Conservation (phyloP, 2,329 filamentous ascomycete genomes). For the Penicillium sp. region DNA sequence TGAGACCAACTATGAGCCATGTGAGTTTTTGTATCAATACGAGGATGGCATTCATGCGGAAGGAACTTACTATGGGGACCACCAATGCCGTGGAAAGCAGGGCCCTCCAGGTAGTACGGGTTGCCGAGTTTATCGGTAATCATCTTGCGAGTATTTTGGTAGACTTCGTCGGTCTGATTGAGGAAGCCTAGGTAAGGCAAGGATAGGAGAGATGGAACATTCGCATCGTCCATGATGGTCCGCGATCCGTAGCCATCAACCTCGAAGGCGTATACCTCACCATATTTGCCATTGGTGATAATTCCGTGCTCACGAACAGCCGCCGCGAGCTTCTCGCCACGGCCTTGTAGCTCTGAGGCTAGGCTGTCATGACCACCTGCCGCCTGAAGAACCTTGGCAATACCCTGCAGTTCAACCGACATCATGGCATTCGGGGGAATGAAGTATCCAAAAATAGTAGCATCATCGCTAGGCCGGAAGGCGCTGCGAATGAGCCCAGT, state of each 20-base stretch:
- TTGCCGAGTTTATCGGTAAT: constrained; percentile 74
- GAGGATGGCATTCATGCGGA: neutral
- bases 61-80: constrained; percentile 61
- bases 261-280: constrained; percentile 64
- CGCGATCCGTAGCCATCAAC: constrained; percentile 64
- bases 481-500: constrained; percentile 88
- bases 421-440: constrained; percentile 98
- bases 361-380: constrained; percentile 56
- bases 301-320: constrained; percentile 86
- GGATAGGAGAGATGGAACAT: constrained; percentile 62
- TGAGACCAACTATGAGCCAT: constrained; percentile 64
- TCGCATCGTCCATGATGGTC: constrained; percentile 67
- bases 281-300: constrained; percentile 51
- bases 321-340: constrained; percentile 67
- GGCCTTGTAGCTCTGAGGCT: constrained; percentile 50
- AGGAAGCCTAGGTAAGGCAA: constrained; percentile 62
- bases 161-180: constrained; percentile 63
- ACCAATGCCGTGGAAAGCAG: constrained; percentile 81
- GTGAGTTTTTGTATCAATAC: neutral
- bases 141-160: constrained; percentile 86
- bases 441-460: constrained; percentile 89
- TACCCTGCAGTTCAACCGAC: constrained; percentile 78
- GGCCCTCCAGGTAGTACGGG: constrained; percentile 81
- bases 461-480: constrained; percentile 93
- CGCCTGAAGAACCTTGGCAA: constrained; percentile 66